A percentile compares a stretch with the other conserved stretches of the same genome.
phyloP scores from a whole-genome alignment of 2,329 filamentous ascomycete species.

The Pseudofabraea citricarpa region DNA sequence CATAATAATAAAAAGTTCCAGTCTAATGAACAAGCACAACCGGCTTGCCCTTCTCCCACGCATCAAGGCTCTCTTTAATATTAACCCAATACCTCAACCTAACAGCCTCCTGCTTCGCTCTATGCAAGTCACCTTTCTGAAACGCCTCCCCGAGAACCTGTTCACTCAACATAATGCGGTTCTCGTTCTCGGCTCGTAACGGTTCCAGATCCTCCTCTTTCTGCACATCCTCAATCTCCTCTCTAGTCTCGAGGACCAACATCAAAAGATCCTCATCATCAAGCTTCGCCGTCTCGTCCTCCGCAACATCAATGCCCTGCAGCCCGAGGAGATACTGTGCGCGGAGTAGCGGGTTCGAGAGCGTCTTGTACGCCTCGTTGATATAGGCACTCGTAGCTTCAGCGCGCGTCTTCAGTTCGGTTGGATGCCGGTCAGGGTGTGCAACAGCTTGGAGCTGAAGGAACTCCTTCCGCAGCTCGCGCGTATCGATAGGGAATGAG shows the following conservation, averaged over 20 bases:
- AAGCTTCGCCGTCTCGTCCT: conserved; percentile 70
- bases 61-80: conserved; percentile 71
- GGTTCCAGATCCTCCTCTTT: conserved; percentile 58
- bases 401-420: conserved; percentile 52
- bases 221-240: conserved; percentile 67
- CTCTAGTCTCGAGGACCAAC: conserved; percentile 74
- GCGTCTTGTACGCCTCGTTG: conserved; percentile 87
- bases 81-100: conserved; percentile 87
- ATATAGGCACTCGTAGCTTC: conserved; percentile 77
- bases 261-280: conserved; percentile 67
- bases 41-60: conserved; percentile 76
- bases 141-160: conserved; percentile 60
- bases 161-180: conserved; percentile 60
- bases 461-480: conserved; percentile 76
- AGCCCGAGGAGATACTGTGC: conserved; percentile 81
- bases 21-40: conserved; percentile 47
- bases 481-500: conserved; percentile 68
- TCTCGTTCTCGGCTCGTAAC: conserved; percentile 62
- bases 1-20: background rate
- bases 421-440: conserved; percentile 60
- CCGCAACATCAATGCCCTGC: conserved; percentile 70
- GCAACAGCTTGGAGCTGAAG: conserved; percentile 73
- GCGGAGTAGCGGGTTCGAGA: conserved; percentile 70
- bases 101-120: conserved; percentile 68
- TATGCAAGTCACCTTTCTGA: conserved; percentile 53